These are phyloP conservation scores for Boletus coccyginus DNA, from an alignment of 768 basidiomycete genomes.

Conservation along the genomic window DNA sequence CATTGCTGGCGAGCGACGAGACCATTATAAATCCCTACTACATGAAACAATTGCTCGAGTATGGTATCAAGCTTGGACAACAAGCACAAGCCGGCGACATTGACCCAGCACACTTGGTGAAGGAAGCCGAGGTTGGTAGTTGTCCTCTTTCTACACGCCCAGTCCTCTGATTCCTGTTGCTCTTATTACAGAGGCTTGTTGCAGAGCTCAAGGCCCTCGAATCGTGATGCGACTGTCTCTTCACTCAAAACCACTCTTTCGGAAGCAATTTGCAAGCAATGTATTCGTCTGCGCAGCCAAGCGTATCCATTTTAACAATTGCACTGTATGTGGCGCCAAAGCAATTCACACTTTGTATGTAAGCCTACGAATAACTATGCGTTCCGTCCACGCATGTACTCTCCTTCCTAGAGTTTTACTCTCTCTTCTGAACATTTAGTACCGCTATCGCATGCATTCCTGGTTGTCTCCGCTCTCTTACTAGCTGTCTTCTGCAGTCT, in stretches of 20 bases:
- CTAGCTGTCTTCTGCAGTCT: slow-evolving; percentile 14
- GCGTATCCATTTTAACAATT: slow-evolving; percentile 21
- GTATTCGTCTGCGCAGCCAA: slow-evolving; percentile 26
- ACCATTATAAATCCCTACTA: slow-evolving; percentile 77
- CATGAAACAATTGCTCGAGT: slow-evolving; percentile 71
- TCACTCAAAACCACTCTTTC: slow-evolving; percentile 1
- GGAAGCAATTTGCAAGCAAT: slow-evolving; percentile 21
- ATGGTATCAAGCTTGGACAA: slow-evolving; percentile 63
- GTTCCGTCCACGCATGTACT: slow-evolving; percentile 22
- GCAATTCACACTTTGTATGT: slow-evolving; percentile 31
- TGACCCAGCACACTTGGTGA: slow-evolving; percentile 45
- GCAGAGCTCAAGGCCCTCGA: slow-evolving; percentile 55
- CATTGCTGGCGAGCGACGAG: slow-evolving; percentile 47
- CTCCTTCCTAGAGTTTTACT: slow-evolving; percentile 20
- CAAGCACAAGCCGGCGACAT: slow-evolving; percentile 38
- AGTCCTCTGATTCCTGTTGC: background rate
- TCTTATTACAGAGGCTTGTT: slow-evolving; percentile 53
- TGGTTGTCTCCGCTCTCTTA: slow-evolving; percentile 27
- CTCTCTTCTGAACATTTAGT: slow-evolving; percentile 6
- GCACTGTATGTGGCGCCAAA: slow-evolving; percentile 27
- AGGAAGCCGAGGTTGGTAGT: slow-evolving; percentile 54
- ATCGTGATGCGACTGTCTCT: slow-evolving; percentile 22
- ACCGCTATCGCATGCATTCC: slow-evolving; percentile 18
- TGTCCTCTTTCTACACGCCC: background rate
- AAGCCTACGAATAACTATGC: slow-evolving; percentile 22